Evolutionary conservation across 805 yeast genomes (phyloP), one percentile per base, ranked within the genome.

Genomic region (Wickerhamiella cacticola): DNA sequence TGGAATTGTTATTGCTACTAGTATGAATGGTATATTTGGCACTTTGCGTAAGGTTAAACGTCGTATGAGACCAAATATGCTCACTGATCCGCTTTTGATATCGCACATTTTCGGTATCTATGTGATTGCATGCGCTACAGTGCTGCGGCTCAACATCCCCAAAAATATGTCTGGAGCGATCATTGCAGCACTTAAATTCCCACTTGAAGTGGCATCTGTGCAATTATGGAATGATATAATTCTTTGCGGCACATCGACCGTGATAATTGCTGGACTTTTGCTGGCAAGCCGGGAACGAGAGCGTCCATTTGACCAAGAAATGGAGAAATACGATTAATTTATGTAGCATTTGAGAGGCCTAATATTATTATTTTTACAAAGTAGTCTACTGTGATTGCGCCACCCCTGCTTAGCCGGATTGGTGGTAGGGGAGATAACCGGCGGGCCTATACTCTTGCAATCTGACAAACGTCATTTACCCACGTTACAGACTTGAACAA

Each of bases 121-220:
- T 48, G 64, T 64, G 24, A 54, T 68, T 22, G 59, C 70, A n/a
- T 63, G 69, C 8, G 66, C 71, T 13, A 58, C 69, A 6, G 53
- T 68, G 48, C 58, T 68, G 46, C 61, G 71, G 5, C 59, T 66
- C 50, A 68, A 64, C 49, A 50, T 68, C 38, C 72, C 72, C 12
- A 50, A 56, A 21, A 58, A 57, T 22, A 62, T 67, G 67, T 61
- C 68, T 2, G 58, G 64, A 2, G 68, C 70, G 7, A 65, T 68
- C 23, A 60, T 65, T n/a, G 48, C 59, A 2, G 70, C 71, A 3
- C 56, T 68, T 26, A 68, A 67, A 5, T 63, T 69, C 15, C 70
- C 69, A 7, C 52, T 68, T 26, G 65, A 65, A 31, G 61, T 64
- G 8, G 42, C 53, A 5, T 55, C 61, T 7, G 67, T 68, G 23